Evolutionary conservation across 345 rosid species (phyloP).

Genomic region (Euphorbia peplus): DNA sequence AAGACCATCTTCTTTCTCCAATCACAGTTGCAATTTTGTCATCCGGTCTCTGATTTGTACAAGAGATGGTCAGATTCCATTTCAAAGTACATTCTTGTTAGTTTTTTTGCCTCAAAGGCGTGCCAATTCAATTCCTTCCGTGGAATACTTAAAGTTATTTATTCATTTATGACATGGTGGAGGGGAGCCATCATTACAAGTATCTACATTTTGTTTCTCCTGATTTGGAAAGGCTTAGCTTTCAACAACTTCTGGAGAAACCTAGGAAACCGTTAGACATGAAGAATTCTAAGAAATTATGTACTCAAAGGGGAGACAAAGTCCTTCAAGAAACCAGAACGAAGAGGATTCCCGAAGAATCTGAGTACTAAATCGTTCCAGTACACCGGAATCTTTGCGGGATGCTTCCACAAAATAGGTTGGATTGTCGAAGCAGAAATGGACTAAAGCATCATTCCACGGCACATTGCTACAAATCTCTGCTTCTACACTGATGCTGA

Average conservation of each 20-base stretch:
- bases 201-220: background rate
- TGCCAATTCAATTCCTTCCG: too few species aligned
- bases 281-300: background rate
- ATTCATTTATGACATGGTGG: background rate
- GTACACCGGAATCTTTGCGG: too few species aligned
- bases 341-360: too few species aligned
- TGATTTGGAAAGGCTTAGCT: background rate
- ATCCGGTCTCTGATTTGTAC: background rate
- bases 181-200: background rate
- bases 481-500: too few species aligned
- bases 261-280: background rate
- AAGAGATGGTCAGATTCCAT: conserved; percentile 14
- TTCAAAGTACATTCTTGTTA: conserved; percentile 21
- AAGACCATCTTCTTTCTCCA: background rate
- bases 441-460: too few species aligned
- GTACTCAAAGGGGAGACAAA: conserved; percentile 10
- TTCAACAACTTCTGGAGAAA: conserved; percentile 7
- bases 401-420: too few species aligned
- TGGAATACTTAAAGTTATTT: background rate
- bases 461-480: too few species aligned
- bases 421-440: too few species aligned
- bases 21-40: background rate
- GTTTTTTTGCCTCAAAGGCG: conserved; percentile 6
- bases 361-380: too few species aligned
- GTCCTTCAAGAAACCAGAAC: too few species aligned